Base-by-base conservation (phyloP, 768 basidiomycete genomes). In the Suillus weaverae region DNA sequence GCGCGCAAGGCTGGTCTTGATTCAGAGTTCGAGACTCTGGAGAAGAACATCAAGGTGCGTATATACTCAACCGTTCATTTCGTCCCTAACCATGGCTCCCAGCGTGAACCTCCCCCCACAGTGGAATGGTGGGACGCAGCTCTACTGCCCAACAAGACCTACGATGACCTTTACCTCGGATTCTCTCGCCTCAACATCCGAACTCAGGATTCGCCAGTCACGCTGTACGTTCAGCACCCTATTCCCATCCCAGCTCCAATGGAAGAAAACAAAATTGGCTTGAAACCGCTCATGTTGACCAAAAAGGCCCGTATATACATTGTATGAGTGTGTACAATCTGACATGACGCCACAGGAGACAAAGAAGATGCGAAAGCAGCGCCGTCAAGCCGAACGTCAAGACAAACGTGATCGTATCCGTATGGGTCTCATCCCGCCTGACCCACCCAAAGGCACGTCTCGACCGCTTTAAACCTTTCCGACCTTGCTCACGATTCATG, bases 111-210 rank as follows among this genome's bases (percentile, higher is more conserved):
- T 1, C 97, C 97, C 8, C 97, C 97, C 0, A 89, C 86, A 5
- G 86, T 89, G 5, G 97, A 99, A 75, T 99, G 97, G 97, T 99
- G 97, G 97, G 97, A 99, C 77, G 89, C 86, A 26, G 85, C 92
- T 0, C 80, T 98, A 16, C 79, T 99, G 11, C 91, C 93, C 0
- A 89, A 81, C 69, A 89, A 91, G 78, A 84, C 80, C 5, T 99
- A 99, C 75, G 85, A 86, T 53, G 95, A 96, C 64, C 74, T 97
- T 59, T 77, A 78, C 2, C 74, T 84, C 32, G 89, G 88, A 35
- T 70, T 89, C 56, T 79, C 82, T 32, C 76, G 78, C 16, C 78
- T 94, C 61, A 89, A 86, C 61, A 91, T 94, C 68, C 83, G 86
- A 22, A 88, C 81, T 20, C 53, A 54, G 53, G 53, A 89, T 69